Evolutionary conservation across 768 basidiomycete genomes (phyloP), one percentile per base, ranked within the genome.

Genomic region (Xerocomellus chrysenteron): DNA sequence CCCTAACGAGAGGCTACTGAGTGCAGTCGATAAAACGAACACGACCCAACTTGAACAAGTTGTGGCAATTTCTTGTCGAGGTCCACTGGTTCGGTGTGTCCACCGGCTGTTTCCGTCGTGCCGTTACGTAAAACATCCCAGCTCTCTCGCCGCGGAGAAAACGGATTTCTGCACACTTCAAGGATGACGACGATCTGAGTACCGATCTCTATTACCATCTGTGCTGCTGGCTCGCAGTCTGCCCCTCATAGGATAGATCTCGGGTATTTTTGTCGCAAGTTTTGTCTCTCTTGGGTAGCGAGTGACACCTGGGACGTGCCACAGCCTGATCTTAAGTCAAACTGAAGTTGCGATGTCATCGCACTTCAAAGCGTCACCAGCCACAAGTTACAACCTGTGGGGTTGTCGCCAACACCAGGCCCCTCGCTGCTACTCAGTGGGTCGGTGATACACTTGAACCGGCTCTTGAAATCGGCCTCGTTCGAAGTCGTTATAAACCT

Each of bases 261-360:
- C 56, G 65, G 65, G n/a, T 37, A 42, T 37, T 53, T 40, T 62
- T 61, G 52, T 55, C 43, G 10, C 56, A 46, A 12, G 35, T 28
- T 51, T 41, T 43, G 35, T 17, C 45, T 52, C 54, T 35, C 55
- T 53, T 51, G 49, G 40, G 46, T 30, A 45, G 36, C 26, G 9
- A 28, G 30, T 40, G 47, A 13, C 49, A 32, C 32, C n/a, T 39
- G 35, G 32, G 19, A 24, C 17, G 52, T 26, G 26, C 37, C 54
- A 48, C 53, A 48, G 39, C 24, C 21, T 13, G 52, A 17, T 46
- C 24, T 5, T 17, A 35, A 30, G 40, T 53, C 32, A 17, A 33
- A 40, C 45, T 6, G 53, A 36, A 6, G 21, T 37, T 46, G 48
- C 60, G 60, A 30, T 37, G 35, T 30, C 13, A 47, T 26, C 60